These are phyloP conservation scores for Citrus medica DNA, from an alignment of 345 rosid species.

Conservation along the genomic window DNA sequence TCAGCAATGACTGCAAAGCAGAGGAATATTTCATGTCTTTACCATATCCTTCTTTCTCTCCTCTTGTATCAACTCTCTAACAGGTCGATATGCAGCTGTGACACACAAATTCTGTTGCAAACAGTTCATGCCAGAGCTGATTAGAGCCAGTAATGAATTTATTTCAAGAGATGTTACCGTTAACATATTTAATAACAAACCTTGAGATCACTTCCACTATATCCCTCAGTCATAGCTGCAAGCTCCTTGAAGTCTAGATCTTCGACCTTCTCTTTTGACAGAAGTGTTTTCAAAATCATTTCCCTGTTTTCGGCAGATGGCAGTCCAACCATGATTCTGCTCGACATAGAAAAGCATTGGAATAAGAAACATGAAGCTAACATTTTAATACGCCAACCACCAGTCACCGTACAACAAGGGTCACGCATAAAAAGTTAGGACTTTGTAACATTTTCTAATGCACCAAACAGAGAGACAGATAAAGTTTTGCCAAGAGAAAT, in stretches of 20 bases:
- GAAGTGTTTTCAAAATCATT: conserved; percentile 76
- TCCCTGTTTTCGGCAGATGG: conserved; percentile 83
- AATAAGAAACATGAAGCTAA: conserved; percentile 1
- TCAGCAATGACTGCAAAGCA: neutral
- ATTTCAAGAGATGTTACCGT: neutral
- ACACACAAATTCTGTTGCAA: conserved; percentile 80
- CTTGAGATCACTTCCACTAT: conserved; percentile 97
- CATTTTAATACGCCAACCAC: neutral
- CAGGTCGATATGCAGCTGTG: conserved; percentile 97
- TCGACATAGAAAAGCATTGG: conserved; percentile 7
- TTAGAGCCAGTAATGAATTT: neutral
- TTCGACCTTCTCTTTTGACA: conserved; percentile 76
- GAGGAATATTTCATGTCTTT: conserved; percentile 9
- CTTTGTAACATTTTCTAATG: neutral
- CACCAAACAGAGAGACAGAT: neutral
- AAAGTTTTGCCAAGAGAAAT: neutral
- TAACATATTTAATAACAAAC: conserved; percentile 35
- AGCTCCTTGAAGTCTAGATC: conserved; percentile 82
- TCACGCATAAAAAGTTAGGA: neutral
- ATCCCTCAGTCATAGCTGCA: conserved; percentile 90
- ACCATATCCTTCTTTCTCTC: conserved; percentile 81
- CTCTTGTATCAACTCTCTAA: conserved; percentile 81
- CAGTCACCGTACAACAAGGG: neutral
- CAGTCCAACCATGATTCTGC: conserved; percentile 96
- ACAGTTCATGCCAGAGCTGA: conserved; percentile 16